Evolutionary conservation across 169 alveolate species (phyloP).

Genomic region (Eimeria acervulina): DNA sequence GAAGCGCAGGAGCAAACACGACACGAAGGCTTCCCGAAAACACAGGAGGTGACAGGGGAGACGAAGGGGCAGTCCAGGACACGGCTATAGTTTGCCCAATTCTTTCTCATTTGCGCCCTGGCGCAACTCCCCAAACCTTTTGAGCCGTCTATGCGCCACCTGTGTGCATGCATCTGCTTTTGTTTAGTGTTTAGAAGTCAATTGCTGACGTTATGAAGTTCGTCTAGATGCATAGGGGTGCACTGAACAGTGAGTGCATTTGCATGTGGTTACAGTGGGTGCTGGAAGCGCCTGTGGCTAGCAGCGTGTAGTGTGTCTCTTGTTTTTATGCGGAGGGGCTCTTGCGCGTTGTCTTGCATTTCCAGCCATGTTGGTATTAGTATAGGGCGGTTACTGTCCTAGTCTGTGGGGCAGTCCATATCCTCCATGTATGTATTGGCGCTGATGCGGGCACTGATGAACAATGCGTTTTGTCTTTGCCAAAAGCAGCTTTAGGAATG

Average conservation of each 20-base stretch:
- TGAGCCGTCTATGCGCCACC: neutral
- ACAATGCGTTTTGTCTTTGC: neutral
- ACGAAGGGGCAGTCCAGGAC: neutral
- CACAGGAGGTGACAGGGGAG: slow-evolving; percentile 52
- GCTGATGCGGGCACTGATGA: neutral
- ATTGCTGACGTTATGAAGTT: neutral
- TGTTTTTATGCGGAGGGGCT: neutral
- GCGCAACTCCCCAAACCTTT: neutral
- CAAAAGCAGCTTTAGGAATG: neutral
- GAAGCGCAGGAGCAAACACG: slow-evolving; percentile 3
- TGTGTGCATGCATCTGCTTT: neutral
- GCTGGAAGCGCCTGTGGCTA: neutral
- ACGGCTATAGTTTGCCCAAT: neutral
- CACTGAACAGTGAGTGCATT: neutral
- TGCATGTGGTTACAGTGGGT: neutral
- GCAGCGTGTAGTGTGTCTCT: neutral
- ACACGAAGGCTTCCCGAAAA: slow-evolving; percentile 26
- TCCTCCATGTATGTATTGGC: neutral
- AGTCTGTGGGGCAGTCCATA: neutral
- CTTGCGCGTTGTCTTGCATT: neutral
- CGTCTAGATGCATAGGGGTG: neutral
- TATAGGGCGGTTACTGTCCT: neutral
- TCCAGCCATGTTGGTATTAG: neutral
- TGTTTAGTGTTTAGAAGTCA: neutral
- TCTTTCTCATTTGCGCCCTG: neutral